Evolutionary conservation across 176 grass and related monocot genomes (phyloP).

Genomic region (Eragrostis nindensis): DNA sequence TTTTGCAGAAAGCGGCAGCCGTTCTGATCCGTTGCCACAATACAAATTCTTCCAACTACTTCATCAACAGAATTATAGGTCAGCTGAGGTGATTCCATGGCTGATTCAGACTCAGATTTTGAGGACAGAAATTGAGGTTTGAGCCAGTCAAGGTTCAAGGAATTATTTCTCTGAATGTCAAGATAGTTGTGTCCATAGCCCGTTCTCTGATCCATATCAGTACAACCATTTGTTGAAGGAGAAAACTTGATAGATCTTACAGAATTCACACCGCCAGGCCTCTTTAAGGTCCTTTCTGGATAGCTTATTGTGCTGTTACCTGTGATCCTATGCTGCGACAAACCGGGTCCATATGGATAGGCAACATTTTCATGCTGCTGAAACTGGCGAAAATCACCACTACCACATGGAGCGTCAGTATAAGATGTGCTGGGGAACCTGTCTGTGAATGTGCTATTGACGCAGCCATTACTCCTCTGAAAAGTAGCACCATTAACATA

Average conservation of each 20-base stretch:
- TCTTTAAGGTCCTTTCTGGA: slow-evolving; percentile 43
- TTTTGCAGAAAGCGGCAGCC: slow-evolving; percentile 65
- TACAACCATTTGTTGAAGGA: slow-evolving; percentile 33
- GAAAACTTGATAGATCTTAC: slow-evolving; percentile 24
- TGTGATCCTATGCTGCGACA: slow-evolving; percentile 13
- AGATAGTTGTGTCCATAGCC: slow-evolving; percentile 9
- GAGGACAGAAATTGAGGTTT: slow-evolving; percentile 28
- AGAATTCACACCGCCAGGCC: slow-evolving; percentile 36
- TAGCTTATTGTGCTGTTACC: slow-evolving; percentile 22
- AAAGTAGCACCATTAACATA: slow-evolving; percentile 29
- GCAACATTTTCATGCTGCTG: slow-evolving; percentile 37
- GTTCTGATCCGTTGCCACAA: slow-evolving; percentile 75
- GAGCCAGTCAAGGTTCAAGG: slow-evolving; percentile 5
- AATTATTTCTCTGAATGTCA: slow-evolving; percentile 32
- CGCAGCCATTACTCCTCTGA: slow-evolving; percentile 33
- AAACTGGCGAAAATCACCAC: slow-evolving; percentile 26
- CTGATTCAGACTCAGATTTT: slow-evolving; percentile 18
- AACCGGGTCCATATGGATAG: slow-evolving; percentile 23
- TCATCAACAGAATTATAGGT: slow-evolving; percentile 52
- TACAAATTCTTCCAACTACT: slow-evolving; percentile 52
- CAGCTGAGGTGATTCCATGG: slow-evolving; percentile 15
- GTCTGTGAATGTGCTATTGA: slow-evolving; percentile 32
- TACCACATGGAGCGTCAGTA: slow-evolving; percentile 42
- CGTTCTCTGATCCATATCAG: slow-evolving; percentile 32
- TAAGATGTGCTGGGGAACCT: slow-evolving; percentile 38